These are phyloP conservation scores for Tetrastigma voinierianum DNA, from an alignment of 164 flowering plant species.

Conservation along the genomic window DNA sequence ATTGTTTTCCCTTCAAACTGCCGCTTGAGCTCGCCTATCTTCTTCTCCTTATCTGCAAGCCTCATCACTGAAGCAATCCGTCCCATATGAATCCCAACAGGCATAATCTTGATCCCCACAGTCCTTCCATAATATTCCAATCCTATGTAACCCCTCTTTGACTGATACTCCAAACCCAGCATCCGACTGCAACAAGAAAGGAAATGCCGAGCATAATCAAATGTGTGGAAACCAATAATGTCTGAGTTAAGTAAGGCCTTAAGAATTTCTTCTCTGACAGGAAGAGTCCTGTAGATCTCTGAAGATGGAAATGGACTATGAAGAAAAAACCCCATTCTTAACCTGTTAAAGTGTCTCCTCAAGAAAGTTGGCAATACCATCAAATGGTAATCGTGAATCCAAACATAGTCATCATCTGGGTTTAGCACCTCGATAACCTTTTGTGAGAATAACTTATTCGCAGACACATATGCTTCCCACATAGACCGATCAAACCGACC, in stretches of 20 bases:
- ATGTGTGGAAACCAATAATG: slow-evolving; percentile 54
- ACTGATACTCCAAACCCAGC: slow-evolving; percentile 48
- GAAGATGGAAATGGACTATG: slow-evolving; percentile 51
- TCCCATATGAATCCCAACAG: slow-evolving; percentile 54
- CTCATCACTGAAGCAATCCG: slow-evolving; percentile 38
- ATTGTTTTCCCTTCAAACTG: slow-evolving; percentile 35
- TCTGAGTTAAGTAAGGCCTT: slow-evolving; percentile 45
- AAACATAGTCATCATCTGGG: slow-evolving; percentile 49
- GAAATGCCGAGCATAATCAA: slow-evolving; percentile 58
- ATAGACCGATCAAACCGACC: slow-evolving; percentile 41
- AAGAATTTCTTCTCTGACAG: slow-evolving; percentile 49
- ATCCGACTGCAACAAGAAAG: slow-evolving; percentile 57
- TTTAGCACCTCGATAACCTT: slow-evolving; percentile 44
- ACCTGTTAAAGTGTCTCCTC: slow-evolving; percentile 45
- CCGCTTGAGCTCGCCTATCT: slow-evolving; percentile 26
- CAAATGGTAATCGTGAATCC: slow-evolving; percentile 59
- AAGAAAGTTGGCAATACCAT: slow-evolving; percentile 54
- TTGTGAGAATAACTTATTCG: slow-evolving; percentile 46
- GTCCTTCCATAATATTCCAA: slow-evolving; percentile 54
- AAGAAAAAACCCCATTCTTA: slow-evolving; percentile 48
- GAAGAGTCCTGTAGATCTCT: slow-evolving; percentile 47
- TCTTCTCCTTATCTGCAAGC: slow-evolving; percentile 32
- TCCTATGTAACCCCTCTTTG: slow-evolving; percentile 54
- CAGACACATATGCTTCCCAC: slow-evolving; percentile 55
- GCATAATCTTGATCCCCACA: slow-evolving; percentile 48